Evolutionary conservation across 1,139 yeast species (phyloP).

Genomic region (Blastobotrys illinoisensis): DNA sequence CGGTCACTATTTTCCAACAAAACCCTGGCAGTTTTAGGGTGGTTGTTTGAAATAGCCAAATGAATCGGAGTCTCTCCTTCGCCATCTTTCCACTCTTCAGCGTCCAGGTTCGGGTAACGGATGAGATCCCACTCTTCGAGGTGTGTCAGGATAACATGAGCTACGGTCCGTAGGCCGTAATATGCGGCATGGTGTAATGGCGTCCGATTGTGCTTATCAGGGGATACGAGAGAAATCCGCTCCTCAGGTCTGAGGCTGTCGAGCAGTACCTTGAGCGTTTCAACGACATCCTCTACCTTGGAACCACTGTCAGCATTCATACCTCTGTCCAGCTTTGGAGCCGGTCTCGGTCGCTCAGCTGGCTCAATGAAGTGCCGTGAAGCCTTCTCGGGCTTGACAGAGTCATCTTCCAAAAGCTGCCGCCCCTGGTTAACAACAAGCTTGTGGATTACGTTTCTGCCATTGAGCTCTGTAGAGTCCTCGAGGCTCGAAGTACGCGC

Average conservation of each 20-base stretch:
- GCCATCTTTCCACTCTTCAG: conserved; percentile 72
- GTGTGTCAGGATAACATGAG: conserved; percentile 51
- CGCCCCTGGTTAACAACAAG: conserved; percentile 75
- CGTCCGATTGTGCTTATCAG: conserved; percentile 73
- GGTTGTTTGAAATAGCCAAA: conserved; percentile 74
- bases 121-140: conserved; percentile 49
- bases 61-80: conserved; percentile 81
- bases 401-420: conserved; percentile 20
- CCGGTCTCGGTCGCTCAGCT: conserved; percentile 44
- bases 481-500: conserved; percentile 43
- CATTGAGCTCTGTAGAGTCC: conserved; percentile 71
- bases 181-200: conserved; percentile 90
- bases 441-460: conserved; percentile 81
- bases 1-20: conserved; percentile 36
- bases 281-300: conserved; percentile 39
- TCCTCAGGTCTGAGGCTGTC: conserved; percentile 48
- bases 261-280: conserved; percentile 50
- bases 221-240: conserved; percentile 50
- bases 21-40: conserved; percentile 67
- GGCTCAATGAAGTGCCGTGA: conserved; percentile 36
- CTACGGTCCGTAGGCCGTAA: conserved; percentile 67
- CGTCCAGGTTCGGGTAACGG: conserved; percentile 38
- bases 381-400: conserved; percentile 6
- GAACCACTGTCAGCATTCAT: conserved; percentile 10
- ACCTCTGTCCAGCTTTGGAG: conserved; percentile 16